Percentiles rank a stretch among this genome's conserved stretches.
These are phyloP conservation scores for Vanderwaltozyma yarrowii DNA, from an alignment of 805 yeast species.

Conservation along the genomic window DNA sequence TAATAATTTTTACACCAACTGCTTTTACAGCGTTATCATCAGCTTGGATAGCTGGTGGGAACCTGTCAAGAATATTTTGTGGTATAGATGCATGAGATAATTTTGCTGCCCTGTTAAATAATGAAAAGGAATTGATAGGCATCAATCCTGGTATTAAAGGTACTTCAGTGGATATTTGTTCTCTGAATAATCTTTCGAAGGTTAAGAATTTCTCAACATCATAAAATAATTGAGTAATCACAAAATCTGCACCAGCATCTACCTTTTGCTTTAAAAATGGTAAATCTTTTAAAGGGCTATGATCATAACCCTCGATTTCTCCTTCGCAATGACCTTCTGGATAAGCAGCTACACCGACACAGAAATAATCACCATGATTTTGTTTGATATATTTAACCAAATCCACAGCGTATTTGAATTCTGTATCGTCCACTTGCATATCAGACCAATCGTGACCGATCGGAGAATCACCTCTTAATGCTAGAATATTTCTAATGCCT, in stretches of 20 bases:
- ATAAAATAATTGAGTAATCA: conserved; percentile 84
- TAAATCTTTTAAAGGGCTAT: conserved; percentile 58
- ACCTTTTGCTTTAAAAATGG: conserved; percentile 77
- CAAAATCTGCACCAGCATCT: conserved; percentile 90
- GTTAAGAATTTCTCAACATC: conserved; percentile 68
- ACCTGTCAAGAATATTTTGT: conserved; percentile 35
- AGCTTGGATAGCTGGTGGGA: conserved; percentile 45
- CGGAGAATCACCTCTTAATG: conserved; percentile 94
- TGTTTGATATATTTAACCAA: conserved; percentile 69
- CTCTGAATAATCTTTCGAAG: conserved; percentile 48
- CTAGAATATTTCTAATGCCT: conserved; percentile 85
- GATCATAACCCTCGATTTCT: conserved; percentile 47
- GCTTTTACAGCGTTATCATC: conserved; percentile 77
- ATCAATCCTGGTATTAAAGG: conserved; percentile 79
- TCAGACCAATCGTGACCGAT: conserved; percentile 38
- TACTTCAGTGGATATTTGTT: conserved; percentile 33
- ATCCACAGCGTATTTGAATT: conserved; percentile 74
- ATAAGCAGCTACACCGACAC: conserved; percentile 95
- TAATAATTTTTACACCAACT: conserved; percentile 68
- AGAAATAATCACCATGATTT: conserved; percentile 69
- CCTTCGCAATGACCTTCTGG: conserved; percentile 98
- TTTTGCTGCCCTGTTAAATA: conserved; percentile 81
- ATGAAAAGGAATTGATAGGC: conserved; percentile 79
- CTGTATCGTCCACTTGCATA: conserved; percentile 33
- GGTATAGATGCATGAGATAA: conserved; percentile 84